Evolutionary conservation across 2,329 filamentous ascomycete species (phyloP).

Genomic region (Colletotrichum tropicicola): DNA sequence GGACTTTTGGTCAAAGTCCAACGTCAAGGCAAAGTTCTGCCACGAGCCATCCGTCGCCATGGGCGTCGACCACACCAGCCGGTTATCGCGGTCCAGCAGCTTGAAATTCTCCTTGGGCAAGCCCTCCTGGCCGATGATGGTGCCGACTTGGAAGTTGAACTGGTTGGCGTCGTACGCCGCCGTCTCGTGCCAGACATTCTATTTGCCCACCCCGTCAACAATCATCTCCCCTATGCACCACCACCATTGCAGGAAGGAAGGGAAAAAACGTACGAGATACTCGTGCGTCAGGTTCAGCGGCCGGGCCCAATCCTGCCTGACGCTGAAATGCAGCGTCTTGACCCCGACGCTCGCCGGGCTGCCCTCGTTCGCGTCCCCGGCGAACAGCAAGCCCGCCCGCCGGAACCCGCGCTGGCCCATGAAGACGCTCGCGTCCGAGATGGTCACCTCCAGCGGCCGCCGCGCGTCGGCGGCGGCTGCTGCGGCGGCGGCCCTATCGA

Average conservation of each 20-base stretch:
- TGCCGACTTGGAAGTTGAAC: conserved; percentile 47
- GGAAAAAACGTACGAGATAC: conserved; percentile 40
- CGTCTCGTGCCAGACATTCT: conserved; percentile 48
- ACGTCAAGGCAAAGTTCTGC: conserved; percentile 33
- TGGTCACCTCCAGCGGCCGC: conserved; percentile 52
- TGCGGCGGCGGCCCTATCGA: conserved; percentile 44
- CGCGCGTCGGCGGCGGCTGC: too few relatives aligned
- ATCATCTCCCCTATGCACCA: too few relatives aligned
- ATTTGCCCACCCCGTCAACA: neutral
- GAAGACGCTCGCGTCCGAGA: conserved; percentile 54
- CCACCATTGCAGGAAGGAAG: too few relatives aligned
- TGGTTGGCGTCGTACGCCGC: conserved; percentile 47
- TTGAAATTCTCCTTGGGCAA: conserved; percentile 25
- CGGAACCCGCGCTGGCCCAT: conserved; percentile 55
- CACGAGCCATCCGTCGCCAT: conserved; percentile 25
- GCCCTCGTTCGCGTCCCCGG: conserved; percentile 48
- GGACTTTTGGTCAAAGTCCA: conserved; percentile 31
- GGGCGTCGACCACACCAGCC: conserved; percentile 29
- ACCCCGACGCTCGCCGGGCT: conserved; percentile 44
- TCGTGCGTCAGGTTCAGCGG: conserved; percentile 47
- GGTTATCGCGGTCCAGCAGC: conserved; percentile 28
- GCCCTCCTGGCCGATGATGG: conserved; percentile 36
- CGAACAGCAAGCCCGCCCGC: conserved; percentile 53
- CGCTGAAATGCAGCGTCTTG: conserved; percentile 47
- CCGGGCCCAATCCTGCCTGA: conserved; percentile 41